Evolutionary conservation across 2,329 filamentous ascomycete species (phyloP).

Genomic region (Pyrenochaeta sp.): DNA sequence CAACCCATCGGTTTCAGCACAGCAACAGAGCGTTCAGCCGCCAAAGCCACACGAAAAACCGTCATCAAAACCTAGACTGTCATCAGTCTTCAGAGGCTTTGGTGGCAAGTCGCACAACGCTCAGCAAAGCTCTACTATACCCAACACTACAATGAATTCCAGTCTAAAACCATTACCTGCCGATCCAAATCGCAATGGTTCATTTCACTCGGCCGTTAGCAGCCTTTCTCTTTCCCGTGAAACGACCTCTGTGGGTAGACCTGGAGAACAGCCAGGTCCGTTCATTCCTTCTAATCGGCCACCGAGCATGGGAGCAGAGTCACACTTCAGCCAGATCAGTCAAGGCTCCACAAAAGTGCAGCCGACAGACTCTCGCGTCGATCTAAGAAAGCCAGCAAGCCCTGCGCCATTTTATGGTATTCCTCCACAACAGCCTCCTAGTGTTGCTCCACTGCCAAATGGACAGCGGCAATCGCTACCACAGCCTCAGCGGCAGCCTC

Average conservation of each 20-base stretch:
- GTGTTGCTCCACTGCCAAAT: slow-evolving; percentile 11
- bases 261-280: slow-evolving; percentile 23
- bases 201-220: slow-evolving; percentile 36
- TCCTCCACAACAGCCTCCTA: slow-evolving; percentile 29
- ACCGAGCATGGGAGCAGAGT: slow-evolving; percentile 38
- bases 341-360: slow-evolving; percentile 41
- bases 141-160: slow-evolving; percentile 4
- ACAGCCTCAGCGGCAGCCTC: slow-evolving; percentile 14
- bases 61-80: slow-evolving; percentile 36
- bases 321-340: slow-evolving; percentile 40
- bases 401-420: slow-evolving; percentile 33
- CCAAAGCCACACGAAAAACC: slow-evolving; percentile 33
- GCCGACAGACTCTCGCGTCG: slow-evolving; percentile 38
- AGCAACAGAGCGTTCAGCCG: slow-evolving; percentile 27
- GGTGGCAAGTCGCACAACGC: slow-evolving; percentile 33
- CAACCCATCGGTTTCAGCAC: slow-evolving; percentile 48
- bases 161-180: slow-evolving; percentile 6
- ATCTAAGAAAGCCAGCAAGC: slow-evolving; percentile 34
- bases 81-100: slow-evolving; percentile 57
- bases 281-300: slow-evolving; percentile 28
- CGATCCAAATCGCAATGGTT: slow-evolving; percentile 25
- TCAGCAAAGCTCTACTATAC: slow-evolving; percentile 13
- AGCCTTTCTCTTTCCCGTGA: slow-evolving; percentile 33
- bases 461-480: slow-evolving; percentile 14
- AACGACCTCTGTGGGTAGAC: slow-evolving; percentile 16